These are phyloP conservation scores for Diaporthe vaccinii DNA, from an alignment of 2,329 filamentous ascomycete genomes.

Conservation along the genomic window DNA sequence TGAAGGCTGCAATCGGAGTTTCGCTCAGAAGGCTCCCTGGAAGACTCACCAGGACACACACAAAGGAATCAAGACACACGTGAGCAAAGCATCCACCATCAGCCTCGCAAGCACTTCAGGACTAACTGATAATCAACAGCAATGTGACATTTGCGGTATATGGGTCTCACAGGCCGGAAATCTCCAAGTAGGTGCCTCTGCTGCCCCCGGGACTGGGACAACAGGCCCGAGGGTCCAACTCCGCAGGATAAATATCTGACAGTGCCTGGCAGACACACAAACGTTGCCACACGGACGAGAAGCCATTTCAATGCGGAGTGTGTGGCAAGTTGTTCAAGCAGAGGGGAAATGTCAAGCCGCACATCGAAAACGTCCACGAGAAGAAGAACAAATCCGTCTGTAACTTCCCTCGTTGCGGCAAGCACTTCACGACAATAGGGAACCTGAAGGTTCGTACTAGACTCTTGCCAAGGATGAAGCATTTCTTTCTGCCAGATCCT, in stretches of 20 bases:
- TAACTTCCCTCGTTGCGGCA: slow-evolving; percentile 77
- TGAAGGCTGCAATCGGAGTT: slow-evolving; percentile 82
- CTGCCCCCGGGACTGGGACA: neutral
- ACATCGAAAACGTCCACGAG: slow-evolving; percentile 81
- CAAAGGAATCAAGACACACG: slow-evolving; percentile 91
- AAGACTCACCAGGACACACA: slow-evolving; percentile 91
- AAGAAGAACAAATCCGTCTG: slow-evolving; percentile 85
- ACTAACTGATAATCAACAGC: slow-evolving; percentile 41
- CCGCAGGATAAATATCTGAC: slow-evolving; percentile 24
- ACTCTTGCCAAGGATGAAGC: slow-evolving; percentile 2
- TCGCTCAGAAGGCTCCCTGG: slow-evolving; percentile 92
- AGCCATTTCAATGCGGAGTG: slow-evolving; percentile 82
- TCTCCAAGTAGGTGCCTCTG: slow-evolving; percentile 73
- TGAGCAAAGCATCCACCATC: slow-evolving; percentile 60
- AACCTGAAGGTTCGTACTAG: slow-evolving; percentile 82
- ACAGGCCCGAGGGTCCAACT: neutral
- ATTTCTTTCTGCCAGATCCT: neutral
- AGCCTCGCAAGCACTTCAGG: neutral
- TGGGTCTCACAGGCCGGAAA: slow-evolving; percentile 93
- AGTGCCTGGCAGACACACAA: slow-evolving; percentile 77
- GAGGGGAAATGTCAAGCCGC: slow-evolving; percentile 86
- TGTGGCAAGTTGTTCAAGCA: slow-evolving; percentile 90
- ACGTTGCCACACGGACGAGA: slow-evolving; percentile 87
- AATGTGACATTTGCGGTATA: slow-evolving; percentile 71
- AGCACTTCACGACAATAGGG: slow-evolving; percentile 89